A percentile compares a stretch with the other conserved stretches of the same genome.
Evolutionary conservation across 805 yeast genomes (phyloP).

Genomic region (Candida orba): DNA sequence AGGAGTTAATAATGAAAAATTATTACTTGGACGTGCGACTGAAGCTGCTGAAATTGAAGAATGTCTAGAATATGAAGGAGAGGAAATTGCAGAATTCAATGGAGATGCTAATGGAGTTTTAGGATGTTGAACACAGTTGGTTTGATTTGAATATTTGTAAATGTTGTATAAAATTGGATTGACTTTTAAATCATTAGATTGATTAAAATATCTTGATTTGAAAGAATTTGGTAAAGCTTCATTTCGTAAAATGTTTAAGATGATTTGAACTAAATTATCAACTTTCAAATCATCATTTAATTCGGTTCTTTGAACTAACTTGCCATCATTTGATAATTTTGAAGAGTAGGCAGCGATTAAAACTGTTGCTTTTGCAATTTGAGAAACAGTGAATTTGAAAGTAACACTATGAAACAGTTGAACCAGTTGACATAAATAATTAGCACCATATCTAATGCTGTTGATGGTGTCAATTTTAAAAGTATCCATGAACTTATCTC

Average conservation of each 20-base stretch:
- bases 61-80: conserved; percentile 4
- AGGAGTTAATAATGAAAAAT: conserved; percentile 4
- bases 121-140: conserved; percentile 12
- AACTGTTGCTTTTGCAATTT: conserved; percentile 46
- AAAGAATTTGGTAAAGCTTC: conserved; percentile 33
- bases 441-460: conserved; percentile 48
- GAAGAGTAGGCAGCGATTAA: conserved; percentile 38
- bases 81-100: conserved; percentile 3
- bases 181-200: conserved; percentile 14
- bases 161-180: conserved; percentile 10
- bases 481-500: conserved; percentile 23
- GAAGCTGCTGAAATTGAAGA: conserved; percentile 2
- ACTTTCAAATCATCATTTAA: conserved; percentile 17
- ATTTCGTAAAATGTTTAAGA: conserved; percentile 14
- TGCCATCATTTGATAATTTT: conserved; percentile 22
- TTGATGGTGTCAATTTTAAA: conserved; percentile 28
- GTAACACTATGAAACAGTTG: conserved; percentile 55
- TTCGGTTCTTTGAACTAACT: conserved; percentile 17
- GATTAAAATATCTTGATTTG: conserved; percentile 37
- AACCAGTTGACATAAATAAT: conserved; percentile 59
- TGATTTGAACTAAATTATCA: conserved; percentile 17
- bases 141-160: conserved; percentile 22
- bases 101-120: conserved; percentile 17
- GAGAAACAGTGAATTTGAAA: conserved; percentile 38
- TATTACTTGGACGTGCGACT: not conserved